Conservation (phyloP, 106 monocot genomes). For the Agapanthus africanus region DNA sequence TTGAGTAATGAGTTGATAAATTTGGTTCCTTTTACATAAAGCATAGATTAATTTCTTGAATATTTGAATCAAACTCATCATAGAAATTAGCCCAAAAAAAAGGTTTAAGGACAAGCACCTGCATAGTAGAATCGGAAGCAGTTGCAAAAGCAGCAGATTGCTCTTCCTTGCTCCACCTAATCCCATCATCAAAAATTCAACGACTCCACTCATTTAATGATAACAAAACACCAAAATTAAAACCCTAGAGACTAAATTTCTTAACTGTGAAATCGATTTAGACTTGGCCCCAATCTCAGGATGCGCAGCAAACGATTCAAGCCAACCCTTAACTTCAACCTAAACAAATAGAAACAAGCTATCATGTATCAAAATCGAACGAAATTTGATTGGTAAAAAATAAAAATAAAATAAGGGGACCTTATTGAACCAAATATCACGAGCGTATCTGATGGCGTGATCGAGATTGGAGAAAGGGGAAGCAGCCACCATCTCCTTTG, state of each 20-base stretch:
- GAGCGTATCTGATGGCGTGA: slow-evolving; percentile 39
- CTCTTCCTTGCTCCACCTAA: slow-evolving; percentile 77
- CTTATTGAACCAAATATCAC: slow-evolving; percentile 57
- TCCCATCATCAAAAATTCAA: too few relatives aligned
- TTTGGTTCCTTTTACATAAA: too few relatives aligned
- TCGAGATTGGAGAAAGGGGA: slow-evolving; percentile 46
- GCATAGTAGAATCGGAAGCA: slow-evolving; percentile 36
- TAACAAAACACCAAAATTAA: neutral
- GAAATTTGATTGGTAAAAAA: neutral
- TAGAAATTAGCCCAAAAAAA: too few relatives aligned
- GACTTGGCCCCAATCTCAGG: slow-evolving; percentile 51
- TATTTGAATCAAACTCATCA: too few relatives aligned
- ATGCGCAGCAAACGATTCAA: slow-evolving; percentile 53
- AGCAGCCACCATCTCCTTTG: slow-evolving; percentile 43
- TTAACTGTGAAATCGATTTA: slow-evolving; percentile 40
- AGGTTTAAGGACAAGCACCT: too few relatives aligned
- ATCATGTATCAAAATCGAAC: neutral
- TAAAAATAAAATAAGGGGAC: neutral
- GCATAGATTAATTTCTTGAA: too few relatives aligned
- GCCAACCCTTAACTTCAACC: slow-evolving; percentile 61
- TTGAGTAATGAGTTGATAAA: too few relatives aligned
- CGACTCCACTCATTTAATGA: too few relatives aligned
- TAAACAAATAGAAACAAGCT: neutral
- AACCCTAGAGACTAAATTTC: neutral
- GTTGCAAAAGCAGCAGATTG: slow-evolving; percentile 67